Evolutionary conservation across 1,139 yeast species (phyloP), one percentile per base, ranked within the genome.

Genomic region (Yamadazyma trypodendri): DNA sequence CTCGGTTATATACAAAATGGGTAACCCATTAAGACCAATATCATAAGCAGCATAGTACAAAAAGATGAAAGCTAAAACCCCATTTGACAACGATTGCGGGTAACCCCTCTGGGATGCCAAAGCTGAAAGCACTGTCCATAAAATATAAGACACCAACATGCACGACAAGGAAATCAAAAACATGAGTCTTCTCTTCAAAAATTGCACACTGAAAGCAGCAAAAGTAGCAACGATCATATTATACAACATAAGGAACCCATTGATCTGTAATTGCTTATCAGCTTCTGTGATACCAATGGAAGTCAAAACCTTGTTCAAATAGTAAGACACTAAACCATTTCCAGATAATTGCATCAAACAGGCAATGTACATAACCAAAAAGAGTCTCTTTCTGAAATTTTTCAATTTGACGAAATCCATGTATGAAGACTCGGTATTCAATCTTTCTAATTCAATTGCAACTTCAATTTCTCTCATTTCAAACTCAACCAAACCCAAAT

Each of bases 301-400:
- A 41, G 63, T 55, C 49, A 75, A 61, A 18, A 75, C 79, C 44
- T 63, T 63, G 37, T 64, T 65, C 45, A 76, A 57, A 52, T 75
- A 75, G 58, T 74, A 75, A 1, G 78, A 69, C 16, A 75, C 75
- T 37, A 75, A 60, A 37, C 77, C 78, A 44, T 73, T 74, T 49
- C 81, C 81, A 28, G 74, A 66, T 39, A 74, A 61, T 48, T 75
- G 78, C 65, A 68, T 66, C 51, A 70, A 57, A 16, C 59, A 46
- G 27, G 67, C 65, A 28, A 64, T 52, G 47, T 62, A 61, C 24
- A 57, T 24, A 18, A 57, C 44, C 39, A 72, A 57, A 45, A 68
- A 70, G 12, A 65, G 50, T 60, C 79, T 68, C 49, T 63, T 63
- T 63, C 80, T 51, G 65, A 68, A 68, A 27, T 63, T 57, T 29